Evolutionary conservation across 2,329 filamentous ascomycete genomes (phyloP), one percentile per base, ranked within the genome.

Genomic region (Verticillium longisporum): DNA sequence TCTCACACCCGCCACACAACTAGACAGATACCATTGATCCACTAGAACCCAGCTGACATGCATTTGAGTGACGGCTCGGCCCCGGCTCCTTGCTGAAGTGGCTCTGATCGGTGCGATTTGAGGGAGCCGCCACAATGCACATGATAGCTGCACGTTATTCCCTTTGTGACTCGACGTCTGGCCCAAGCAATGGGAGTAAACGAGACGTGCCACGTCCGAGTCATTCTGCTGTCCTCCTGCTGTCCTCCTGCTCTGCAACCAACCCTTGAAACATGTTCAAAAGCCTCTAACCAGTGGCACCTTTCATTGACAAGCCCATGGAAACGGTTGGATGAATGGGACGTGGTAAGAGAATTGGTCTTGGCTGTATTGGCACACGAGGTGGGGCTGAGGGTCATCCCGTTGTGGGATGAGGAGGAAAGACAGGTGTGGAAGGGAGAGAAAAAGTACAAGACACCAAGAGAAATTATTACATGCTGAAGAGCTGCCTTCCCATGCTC

Each of bases 401-500:
- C 26, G 14, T 59, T 53, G 50, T 18, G 55, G 33, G 63, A 68
- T 67, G 65, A 61, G 41, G 60, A 61, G 61, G 65, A 56, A 57
- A 59, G 50, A 61, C 26, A 26, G 62, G 61, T 57, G 65, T 65
- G 56, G 67, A 67, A 65, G 66, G 64, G 66, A 67, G 64, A 66
- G 56, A 64, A 68, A 72, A 69, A 71, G 67, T 74, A 74, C 72
- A 72, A 69, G 70, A 72, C 72, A 72, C 72, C 72, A 72, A 72
- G 70, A 75, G 73, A 73, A 58, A 75, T 74, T 80, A 80, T 78
- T 80, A 80, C 77, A 80, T 78, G 74, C 74, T 75, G 70, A 77
- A 75, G 70, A 74, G 72, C 69, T 67, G 66, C 67, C 64, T 64
- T 61, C 62, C 34, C 66, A 62, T 62, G 60, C 60, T 60, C 64